Conservation (phyloP, 768 basidiomycete species). For the Boletus subcaerulescens region DNA sequence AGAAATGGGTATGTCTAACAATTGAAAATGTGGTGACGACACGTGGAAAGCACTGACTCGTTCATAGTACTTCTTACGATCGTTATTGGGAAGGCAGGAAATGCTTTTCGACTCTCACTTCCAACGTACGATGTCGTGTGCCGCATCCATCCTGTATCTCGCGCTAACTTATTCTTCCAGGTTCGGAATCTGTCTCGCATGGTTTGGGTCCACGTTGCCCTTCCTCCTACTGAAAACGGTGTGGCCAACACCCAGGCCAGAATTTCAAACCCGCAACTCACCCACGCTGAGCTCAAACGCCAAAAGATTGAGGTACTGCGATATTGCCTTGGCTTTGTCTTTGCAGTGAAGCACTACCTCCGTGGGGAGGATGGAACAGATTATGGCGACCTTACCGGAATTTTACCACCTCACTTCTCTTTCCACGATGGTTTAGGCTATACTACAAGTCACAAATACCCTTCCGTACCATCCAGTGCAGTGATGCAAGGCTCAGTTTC, state of each 20-base stretch:
- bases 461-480: slow-evolving; percentile 40
- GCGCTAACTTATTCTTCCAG: slow-evolving; percentile 23
- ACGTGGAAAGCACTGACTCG: not conserved
- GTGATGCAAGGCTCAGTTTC: slow-evolving; percentile 35
- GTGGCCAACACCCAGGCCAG: slow-evolving; percentile 49
- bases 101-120: slow-evolving; percentile 67
- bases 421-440: slow-evolving; percentile 45
- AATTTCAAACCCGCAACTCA: slow-evolving; percentile 44
- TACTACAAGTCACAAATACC: slow-evolving; percentile 31
- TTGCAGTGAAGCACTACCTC: slow-evolving; percentile 76
- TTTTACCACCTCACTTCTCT: slow-evolving; percentile 62
- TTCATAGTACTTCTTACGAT: slow-evolving; percentile 73
- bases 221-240: slow-evolving; percentile 53
- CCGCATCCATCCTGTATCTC: not conserved
- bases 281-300: slow-evolving; percentile 51
- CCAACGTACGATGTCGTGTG: slow-evolving; percentile 44
- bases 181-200: slow-evolving; percentile 73
- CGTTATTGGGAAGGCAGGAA: slow-evolving; percentile 89
- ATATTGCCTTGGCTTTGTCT: slow-evolving; percentile 66
- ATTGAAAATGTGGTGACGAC: not conserved
- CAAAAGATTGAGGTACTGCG: slow-evolving; percentile 70
- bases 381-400: slow-evolving; percentile 61
- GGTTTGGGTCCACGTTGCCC: slow-evolving; percentile 76
- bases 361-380: slow-evolving; percentile 78
- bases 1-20: slow-evolving; percentile 62